Percentiles rank a stretch among this genome's conserved stretches.
phyloP scores from a whole-genome alignment of 306 rosid genomes.

The Corylus avellana region DNA sequence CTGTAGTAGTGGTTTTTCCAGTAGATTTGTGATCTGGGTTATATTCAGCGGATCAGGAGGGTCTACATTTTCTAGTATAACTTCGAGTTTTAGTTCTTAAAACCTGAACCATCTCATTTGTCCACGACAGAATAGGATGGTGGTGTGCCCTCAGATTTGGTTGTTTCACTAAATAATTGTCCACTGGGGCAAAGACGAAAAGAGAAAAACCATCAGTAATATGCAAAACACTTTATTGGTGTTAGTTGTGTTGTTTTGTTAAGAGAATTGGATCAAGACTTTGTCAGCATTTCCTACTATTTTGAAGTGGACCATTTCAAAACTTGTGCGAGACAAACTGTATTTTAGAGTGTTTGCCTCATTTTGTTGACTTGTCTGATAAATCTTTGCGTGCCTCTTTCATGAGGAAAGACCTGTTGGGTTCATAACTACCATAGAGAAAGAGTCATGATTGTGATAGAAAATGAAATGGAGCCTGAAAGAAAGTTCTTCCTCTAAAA shows the following conservation, averaged over 20 bases:
- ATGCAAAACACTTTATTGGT: neutral
- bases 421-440: neutral
- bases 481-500: neutral
- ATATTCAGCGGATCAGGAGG: neutral
- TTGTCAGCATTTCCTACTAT: neutral
- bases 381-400: neutral
- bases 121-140: too few relatives aligned
- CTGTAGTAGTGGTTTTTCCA: neutral
- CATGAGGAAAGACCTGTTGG: neutral
- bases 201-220: neutral
- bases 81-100: too few relatives aligned
- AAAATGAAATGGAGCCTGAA: neutral
- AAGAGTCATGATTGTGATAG: neutral
- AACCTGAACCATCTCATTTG: too few relatives aligned
- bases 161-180: neutral
- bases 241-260: neutral
- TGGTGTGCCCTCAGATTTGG: neutral
- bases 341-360: neutral
- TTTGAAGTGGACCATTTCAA: constrained; percentile 1
- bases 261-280: neutral
- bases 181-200: neutral
- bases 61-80: too few relatives aligned
- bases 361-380: neutral
- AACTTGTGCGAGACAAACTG: neutral
- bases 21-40: neutral